These are phyloP conservation scores for Achlya hypogyna DNA, from an alignment of 352 stramenopile genomes.

Conservation along the genomic window DNA sequence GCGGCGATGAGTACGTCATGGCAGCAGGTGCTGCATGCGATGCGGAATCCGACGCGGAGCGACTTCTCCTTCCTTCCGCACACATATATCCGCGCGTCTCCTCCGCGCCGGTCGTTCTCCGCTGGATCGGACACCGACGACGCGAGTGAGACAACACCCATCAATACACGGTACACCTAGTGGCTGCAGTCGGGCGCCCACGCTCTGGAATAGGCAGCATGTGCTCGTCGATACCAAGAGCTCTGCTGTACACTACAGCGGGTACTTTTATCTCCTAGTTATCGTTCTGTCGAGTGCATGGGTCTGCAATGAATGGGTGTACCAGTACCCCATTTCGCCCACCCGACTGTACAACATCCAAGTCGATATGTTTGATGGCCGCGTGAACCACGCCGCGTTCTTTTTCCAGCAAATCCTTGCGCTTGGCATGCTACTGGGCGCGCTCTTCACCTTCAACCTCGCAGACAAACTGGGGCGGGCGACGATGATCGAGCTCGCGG, in stretches of 20 bases:
- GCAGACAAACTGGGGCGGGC: conserved; percentile 55
- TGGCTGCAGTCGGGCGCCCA: neutral
- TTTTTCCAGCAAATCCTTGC: conserved; percentile 59
- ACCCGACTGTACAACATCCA: conserved; percentile 75
- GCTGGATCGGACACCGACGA: conserved; percentile 20
- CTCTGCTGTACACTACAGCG: conserved; percentile 24
- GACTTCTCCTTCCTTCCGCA: conserved; percentile 79
- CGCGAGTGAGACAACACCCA: conserved; percentile 54
- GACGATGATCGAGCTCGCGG: conserved; percentile 58
- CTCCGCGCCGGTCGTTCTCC: conserved; percentile 28
- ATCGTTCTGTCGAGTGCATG: conserved; percentile 35
- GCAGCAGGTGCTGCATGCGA: conserved; percentile 51
- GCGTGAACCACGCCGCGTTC: conserved; percentile 56
- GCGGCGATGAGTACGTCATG: conserved; percentile 24
- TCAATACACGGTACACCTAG: conserved; percentile 23
- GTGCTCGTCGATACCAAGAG: neutral
- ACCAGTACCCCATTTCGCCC: conserved; percentile 62
- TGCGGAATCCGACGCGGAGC: conserved; percentile 56
- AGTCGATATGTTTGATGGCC: conserved; percentile 69
- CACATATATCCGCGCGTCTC: conserved; percentile 55
- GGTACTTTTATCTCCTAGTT: conserved; percentile 56
- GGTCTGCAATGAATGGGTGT: conserved; percentile 42
- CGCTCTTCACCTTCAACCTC: conserved; percentile 42
- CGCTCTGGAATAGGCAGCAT: neutral
- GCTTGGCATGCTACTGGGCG: conserved; percentile 52